Evolutionary conservation across 169 alveolate species (phyloP).

Genomic region (Eimeria praecox): DNA sequence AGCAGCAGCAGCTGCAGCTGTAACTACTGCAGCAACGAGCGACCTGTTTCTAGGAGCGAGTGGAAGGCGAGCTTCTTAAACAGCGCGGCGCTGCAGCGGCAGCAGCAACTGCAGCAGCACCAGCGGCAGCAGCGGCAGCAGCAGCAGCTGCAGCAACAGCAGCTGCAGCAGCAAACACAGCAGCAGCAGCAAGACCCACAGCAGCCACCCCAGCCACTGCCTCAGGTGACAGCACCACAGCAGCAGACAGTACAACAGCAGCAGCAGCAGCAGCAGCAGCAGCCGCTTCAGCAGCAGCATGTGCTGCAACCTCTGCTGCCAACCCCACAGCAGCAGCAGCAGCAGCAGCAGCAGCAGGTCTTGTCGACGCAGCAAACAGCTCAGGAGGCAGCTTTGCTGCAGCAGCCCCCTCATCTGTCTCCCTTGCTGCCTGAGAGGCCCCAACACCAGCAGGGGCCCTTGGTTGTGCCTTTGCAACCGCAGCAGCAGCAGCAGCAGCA

Average conservation of each 20-base stretch:
- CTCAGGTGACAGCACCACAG: not conserved
- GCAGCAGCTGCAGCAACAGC: not conserved
- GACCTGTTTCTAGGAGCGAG: not conserved
- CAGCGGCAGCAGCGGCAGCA: conserved; percentile 22
- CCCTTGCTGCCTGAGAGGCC: not conserved
- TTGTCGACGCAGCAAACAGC: not conserved
- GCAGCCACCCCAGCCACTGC: not conserved
- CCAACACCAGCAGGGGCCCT: not conserved
- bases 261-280: not conserved
- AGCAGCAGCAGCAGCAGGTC: not conserved
- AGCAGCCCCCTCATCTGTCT: not conserved
- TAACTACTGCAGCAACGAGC: not conserved
- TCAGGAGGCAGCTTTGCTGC: not conserved
- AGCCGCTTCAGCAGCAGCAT: not conserved
- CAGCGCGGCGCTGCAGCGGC: not conserved
- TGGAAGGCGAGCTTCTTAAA: not conserved
- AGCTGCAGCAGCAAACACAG: not conserved
- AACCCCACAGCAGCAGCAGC: not conserved
- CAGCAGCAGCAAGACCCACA: not conserved
- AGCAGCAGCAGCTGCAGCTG: not conserved
- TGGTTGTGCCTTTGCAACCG: not conserved
- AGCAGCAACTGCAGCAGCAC: conserved; percentile 4
- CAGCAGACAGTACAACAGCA: not conserved
- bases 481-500: no score
- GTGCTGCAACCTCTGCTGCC: not conserved